Base-by-base conservation (phyloP, 139 green algal species). In the Astrephomene gubernaculifera region DNA sequence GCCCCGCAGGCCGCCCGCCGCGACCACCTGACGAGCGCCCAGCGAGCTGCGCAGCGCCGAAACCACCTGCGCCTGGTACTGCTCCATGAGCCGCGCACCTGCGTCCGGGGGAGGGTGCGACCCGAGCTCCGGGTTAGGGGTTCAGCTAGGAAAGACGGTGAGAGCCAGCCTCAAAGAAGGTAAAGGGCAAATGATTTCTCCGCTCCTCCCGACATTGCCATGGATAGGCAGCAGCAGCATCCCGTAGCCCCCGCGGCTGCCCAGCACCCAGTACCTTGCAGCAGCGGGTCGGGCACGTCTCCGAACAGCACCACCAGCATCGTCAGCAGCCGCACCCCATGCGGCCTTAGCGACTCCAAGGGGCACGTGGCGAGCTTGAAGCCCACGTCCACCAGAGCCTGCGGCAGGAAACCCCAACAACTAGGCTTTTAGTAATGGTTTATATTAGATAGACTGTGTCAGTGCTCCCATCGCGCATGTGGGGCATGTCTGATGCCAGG, bases 51-150 rank as follows among this genome's bases (percentile, higher is more conserved):
- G 83, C 39, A 96, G 88, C 25, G 95, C 89, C 12, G 94, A 94
- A 41, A 97, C 92, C 52, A 96, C 88, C 85, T 97, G 95, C 12
- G 95, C 95, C 81, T 96, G 92, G 88, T 96, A 95, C 89, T 96
- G 94, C 91, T 94, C 93, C 61, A 98, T 89, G 27, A 98, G 87
- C 31, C 83, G 86, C 21, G 87, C 81, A 44, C 87, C 87, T 90
- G 81, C 31, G n/a, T n/a, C 33, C 10, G 43, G 33, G 10, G 5
- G 17, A 53, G 45, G 29, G 31, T 69, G 22, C n/a, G n/a, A n/a
- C n/a, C n/a, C n/a, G 27, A 29, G 60, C 60, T 14, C 60, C 60
- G 21, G 60, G n/a, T 35, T 31, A 67, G 60, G 22, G 63, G 12
- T 8, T 27, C 12, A 49, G 35, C 36, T n/a, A n/a, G n/a, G n/a